These are phyloP conservation scores for Hypocreales sp. DNA, from an alignment of 2,329 filamentous ascomycete species.

Conservation along the genomic window DNA sequence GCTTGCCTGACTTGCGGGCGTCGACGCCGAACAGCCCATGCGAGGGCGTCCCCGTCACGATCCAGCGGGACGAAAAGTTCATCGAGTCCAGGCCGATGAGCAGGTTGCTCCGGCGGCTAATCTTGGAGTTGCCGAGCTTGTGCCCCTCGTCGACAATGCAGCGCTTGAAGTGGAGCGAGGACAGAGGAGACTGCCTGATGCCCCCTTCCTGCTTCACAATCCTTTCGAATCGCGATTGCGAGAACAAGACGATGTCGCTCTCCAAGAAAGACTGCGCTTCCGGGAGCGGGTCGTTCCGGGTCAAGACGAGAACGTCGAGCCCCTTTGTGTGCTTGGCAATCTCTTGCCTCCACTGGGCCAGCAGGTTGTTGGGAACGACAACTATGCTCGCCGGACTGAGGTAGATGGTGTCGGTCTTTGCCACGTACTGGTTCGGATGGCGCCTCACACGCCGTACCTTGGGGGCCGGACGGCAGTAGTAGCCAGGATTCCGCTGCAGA, in stretches of 20 bases:
- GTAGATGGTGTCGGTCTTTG: conserved; percentile 34
- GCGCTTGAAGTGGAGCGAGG: conserved; percentile 65
- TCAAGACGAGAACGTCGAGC: conserved; percentile 49
- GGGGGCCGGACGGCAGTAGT: conserved; percentile 39
- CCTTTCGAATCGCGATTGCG: conserved; percentile 55
- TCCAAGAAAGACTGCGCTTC: conserved; percentile 37
- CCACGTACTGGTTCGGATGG: conserved; percentile 2
- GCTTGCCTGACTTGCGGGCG: background rate
- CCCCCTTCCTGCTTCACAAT: conserved; percentile 22
- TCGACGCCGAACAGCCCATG: conserved; percentile 61
- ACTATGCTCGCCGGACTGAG: conserved; percentile 59
- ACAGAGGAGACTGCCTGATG: conserved; percentile 41
- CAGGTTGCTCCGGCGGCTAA: conserved; percentile 38
- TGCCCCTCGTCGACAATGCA: conserved; percentile 91
- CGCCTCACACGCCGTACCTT: conserved; percentile 14
- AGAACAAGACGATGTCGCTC: conserved; percentile 68
- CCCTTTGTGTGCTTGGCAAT: conserved; percentile 61
- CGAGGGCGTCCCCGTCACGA: conserved; percentile 82
- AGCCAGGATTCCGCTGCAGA: conserved; percentile 40
- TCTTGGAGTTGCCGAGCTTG: conserved; percentile 53
- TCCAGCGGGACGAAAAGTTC: conserved; percentile 63
- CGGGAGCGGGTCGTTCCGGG: conserved; percentile 40
- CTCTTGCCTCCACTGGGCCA: conserved; percentile 73
- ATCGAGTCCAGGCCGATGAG: conserved; percentile 35
- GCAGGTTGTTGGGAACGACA: conserved; percentile 68